These are phyloP conservation scores for Mariannaea elegans DNA, from an alignment of 2,329 filamentous ascomycete species.

Conservation along the genomic window DNA sequence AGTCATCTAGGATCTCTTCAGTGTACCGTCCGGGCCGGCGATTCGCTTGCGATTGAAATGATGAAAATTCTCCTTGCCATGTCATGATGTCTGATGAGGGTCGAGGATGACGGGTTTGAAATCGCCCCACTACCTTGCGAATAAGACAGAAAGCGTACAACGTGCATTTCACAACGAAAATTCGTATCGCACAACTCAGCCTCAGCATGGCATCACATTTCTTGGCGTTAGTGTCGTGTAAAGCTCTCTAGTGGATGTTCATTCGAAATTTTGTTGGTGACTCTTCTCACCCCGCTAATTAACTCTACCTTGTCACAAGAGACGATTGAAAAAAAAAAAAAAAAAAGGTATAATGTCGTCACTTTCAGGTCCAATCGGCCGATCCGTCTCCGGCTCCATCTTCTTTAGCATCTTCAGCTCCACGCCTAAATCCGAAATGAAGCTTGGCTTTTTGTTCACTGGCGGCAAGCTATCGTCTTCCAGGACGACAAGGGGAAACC, in stretches of 20 bases:
- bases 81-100: constrained; percentile 1
- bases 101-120: constrained; percentile 3
- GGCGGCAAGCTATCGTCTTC: constrained; percentile 27
- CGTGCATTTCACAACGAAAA: constrained; percentile 18
- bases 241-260: no score
- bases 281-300: no score
- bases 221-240: constrained; percentile 20
- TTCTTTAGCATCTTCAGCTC: constrained; percentile 1
- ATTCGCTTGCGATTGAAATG: constrained; percentile 5
- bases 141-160: background rate
- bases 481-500: constrained; percentile 7
- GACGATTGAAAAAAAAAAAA: constrained; percentile 12
- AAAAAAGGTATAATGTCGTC: constrained; percentile 7
- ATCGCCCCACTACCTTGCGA: constrained; percentile 27
- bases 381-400: constrained; percentile 25
- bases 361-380: constrained; percentile 28
- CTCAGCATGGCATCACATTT: constrained; percentile 40
- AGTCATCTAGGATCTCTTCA: background rate
- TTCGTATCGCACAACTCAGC: constrained; percentile 34
- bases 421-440: constrained; percentile 32
- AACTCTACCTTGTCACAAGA: constrained; percentile 5
- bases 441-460: constrained; percentile 29
- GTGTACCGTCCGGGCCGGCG: background rate
- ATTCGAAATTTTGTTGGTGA: no score
- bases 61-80: constrained; percentile 9